Base-by-base conservation (phyloP, 2,329 filamentous ascomycete genomes). In the Phaeomoniella chlamydospora region DNA sequence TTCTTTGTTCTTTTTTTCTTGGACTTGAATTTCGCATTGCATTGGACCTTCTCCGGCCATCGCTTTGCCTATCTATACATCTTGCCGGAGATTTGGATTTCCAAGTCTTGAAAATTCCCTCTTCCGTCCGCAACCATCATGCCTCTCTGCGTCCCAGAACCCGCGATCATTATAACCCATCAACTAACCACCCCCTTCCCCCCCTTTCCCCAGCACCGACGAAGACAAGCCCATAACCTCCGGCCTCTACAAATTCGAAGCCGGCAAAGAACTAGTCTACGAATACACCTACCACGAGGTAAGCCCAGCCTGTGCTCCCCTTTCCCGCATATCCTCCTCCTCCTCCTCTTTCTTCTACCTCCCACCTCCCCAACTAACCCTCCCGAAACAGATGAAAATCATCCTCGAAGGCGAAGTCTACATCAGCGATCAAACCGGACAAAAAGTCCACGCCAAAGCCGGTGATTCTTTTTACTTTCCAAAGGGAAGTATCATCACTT, bases 401-500 rank as follows among this genome's bases (percentile, higher is more conserved):
- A 76, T 82, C 43, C 56, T 81, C 6, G 76, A 80, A 46, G 77
- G 77, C 11, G 65, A 70, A 44, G 79, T 75, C 49, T 68, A 73
- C 41, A 78, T 81, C 47, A 62, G 61, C 18, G 77, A 80, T 44
- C 69, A 70, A 51, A 71, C 71, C 2, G 77, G 75, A 26, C 62
- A 70, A 45, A 58, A 66, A 44, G 72, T 76, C 15, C 64, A 67
- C 35, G 77, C 72, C 5, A 62, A 58, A 18, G 62, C 68, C 5
- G 77, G 77, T 0, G 77, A 81, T 52, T 72, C 79, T 33, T 78
- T 82, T 45, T 75, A 73, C 52, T 80, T 80, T 49, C 75, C 74
- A 42, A 75, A 72, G 53, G 77, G 77, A 2, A 54, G 65, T 2
- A 77, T 68, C 41, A 77, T 81, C 45, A 79, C 75, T 0, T 82